Evolutionary conservation across 148 eudicot genomes (phyloP), one percentile per base, ranked within the genome.

Genomic region (Rhododendron molle): DNA sequence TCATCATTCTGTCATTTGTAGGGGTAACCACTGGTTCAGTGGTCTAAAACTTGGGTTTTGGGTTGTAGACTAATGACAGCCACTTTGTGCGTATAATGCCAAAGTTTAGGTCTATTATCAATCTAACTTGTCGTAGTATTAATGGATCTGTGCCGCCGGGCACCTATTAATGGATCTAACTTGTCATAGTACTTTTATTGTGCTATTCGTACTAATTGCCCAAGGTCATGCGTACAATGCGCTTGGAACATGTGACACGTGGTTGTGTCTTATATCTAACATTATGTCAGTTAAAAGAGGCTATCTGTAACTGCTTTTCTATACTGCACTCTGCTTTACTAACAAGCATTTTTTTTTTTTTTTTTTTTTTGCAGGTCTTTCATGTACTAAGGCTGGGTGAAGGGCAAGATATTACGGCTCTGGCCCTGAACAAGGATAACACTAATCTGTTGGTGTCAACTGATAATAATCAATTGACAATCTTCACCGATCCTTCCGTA

Each of bases 401-500:
- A 85, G 99, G 97, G 71, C 95, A 94, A 89, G 93, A 95, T 90
- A 90, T 97, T 32, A 92, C 94, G n/a, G 89, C 98, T 81, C 89
- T 95, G 87, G 98, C 98, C 81, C 86, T 97, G 86, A 93, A 93
- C 85, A 89, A 93, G 81, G 99, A 97, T 83, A 92, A 93, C 89
- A 95, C 99, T 46, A 95, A 95, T 91, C 98, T 97, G 85, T 85
- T 97, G 90, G 96, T 97, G 76, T 95, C 99, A 44, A 97, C 99
- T 69, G 90, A 88, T 77, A 89, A 97, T 89, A 95, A 90, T 83
- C 93, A 94, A 86, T 87, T 97, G 92, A 93, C 93, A 81, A 86
- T 97, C 88, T 97, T 93, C 91, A 95, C 98, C 13, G 98, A 97
- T 89, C 99, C 99, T 83, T 92, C 95, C 49, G 99, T 97, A 93